A percentile compares a stretch with the other conserved stretches of the same genome.
Evolutionary conservation across 495 filamentous ascomycete species (phyloP).

Genomic region (Talaromyces nanjingensis): DNA sequence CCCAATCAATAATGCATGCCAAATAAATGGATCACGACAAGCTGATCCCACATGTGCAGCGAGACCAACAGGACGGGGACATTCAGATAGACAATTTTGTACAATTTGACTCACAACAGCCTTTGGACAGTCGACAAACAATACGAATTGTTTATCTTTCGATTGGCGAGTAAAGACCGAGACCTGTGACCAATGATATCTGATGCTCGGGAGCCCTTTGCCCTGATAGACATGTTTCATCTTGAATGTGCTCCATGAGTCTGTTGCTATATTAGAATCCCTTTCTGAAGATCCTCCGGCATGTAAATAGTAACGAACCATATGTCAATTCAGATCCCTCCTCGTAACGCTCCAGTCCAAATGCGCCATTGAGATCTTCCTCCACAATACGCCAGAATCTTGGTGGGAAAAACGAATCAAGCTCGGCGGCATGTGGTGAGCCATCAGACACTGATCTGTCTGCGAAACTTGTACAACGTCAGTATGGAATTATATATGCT

Average conservation of each 20-base stretch:
- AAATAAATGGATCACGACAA: conserved; percentile 17
- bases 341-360: conserved; percentile 2
- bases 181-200: conserved; percentile 13
- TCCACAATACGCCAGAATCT: conserved; percentile 31
- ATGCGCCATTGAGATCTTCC: conserved; percentile 28
- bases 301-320: not conserved
- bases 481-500: not conserved
- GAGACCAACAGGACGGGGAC: not conserved
- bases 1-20: conserved; percentile 14
- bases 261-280: not conserved
- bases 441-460: not conserved
- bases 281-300: not conserved
- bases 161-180: conserved; percentile 6
- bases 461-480: not conserved
- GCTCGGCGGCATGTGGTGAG: not conserved
- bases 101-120: conserved; percentile 4
- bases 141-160: conserved; percentile 1
- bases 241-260: conserved; percentile 15
- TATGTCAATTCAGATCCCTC: not conserved
- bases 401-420: conserved; percentile 5
- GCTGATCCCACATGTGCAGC: not conserved
- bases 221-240: conserved; percentile 9
- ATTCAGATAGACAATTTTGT: not conserved
- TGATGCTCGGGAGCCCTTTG: not conserved
- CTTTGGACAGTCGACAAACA: conserved; percentile 9